Evolutionary conservation across 2,329 filamentous ascomycete genomes (phyloP).

Genomic region (Sporothrix inflata): DNA sequence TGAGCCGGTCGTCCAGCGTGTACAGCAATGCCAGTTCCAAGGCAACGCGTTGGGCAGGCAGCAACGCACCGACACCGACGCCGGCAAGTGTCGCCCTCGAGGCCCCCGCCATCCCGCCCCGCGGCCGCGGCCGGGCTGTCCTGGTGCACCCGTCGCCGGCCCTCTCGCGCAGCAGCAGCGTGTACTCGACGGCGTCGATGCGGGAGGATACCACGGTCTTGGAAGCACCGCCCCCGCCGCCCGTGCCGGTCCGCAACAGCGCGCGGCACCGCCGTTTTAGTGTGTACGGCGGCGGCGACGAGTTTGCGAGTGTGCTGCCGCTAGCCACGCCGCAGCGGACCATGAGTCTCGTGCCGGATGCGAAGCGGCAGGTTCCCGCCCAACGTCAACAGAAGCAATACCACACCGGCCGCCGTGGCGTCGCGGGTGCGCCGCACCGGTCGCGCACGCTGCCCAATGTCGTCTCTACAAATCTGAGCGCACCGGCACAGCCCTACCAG

Average conservation of each 20-base stretch:
- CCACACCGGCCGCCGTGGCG: not conserved
- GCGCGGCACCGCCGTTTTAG: slow-evolving; percentile 32
- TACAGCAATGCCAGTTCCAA: slow-evolving; percentile 26
- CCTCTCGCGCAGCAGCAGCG: slow-evolving; percentile 29
- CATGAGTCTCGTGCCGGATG: not conserved
- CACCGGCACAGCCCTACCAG: not conserved
- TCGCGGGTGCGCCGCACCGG: not conserved
- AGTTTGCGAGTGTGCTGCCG: slow-evolving; percentile 15
- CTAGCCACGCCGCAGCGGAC: not conserved
- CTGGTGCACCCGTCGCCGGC: not conserved
- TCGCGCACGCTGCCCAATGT: not conserved
- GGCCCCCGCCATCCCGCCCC: slow-evolving; percentile 25
- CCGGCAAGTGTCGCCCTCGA: not conserved
- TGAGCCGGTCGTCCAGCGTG: slow-evolving; percentile 27
- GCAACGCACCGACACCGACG: not conserved
- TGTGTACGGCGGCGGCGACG: slow-evolving; percentile 32
- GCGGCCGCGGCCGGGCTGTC: not conserved
- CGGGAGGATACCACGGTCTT: not conserved
- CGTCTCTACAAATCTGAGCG: not conserved
- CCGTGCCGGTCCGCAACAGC: slow-evolving; percentile 25
- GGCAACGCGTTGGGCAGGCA: not conserved
- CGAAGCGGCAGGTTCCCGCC: not conserved
- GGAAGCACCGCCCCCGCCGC: slow-evolving; percentile 1
- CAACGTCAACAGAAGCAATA: not conserved
- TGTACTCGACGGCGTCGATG: slow-evolving; percentile 23